Conservation (phyloP, 208 protist genomes). For the Leptomonas pyrrhocoris region DNA sequence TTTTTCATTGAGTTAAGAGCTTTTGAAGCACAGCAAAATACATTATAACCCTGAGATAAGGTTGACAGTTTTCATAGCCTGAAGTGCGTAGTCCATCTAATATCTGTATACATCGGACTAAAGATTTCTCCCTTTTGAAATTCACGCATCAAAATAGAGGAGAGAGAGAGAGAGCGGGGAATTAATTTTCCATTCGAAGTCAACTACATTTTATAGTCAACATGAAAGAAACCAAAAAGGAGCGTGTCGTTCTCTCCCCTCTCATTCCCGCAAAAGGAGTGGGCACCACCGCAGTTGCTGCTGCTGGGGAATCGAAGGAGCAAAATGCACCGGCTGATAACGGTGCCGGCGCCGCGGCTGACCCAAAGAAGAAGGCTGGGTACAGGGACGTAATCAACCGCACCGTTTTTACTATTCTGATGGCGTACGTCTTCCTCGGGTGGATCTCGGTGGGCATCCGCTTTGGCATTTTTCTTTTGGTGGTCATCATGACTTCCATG, state of each 20-base stretch:
- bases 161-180: too few species aligned
- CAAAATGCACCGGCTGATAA: neutral
- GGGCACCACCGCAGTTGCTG: neutral
- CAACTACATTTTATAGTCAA: neutral
- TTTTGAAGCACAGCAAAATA: neutral
- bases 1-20: neutral
- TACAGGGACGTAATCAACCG: slow-evolving; percentile 84
- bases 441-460: slow-evolving; percentile 81
- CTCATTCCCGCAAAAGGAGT: slow-evolving; percentile 16
- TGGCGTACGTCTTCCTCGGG: slow-evolving; percentile 85
- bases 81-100: too few species aligned
- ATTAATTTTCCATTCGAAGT: too few species aligned
- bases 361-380: slow-evolving; percentile 38
- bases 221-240: slow-evolving; percentile 27
- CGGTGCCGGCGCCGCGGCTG: neutral
- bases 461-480: slow-evolving; percentile 64
- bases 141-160: neutral
- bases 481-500: slow-evolving; percentile 78
- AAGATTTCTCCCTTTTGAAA: too few species aligned
- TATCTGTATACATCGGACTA: too few species aligned
- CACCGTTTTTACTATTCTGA: slow-evolving; percentile 81
- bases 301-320: neutral
- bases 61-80: too few species aligned
- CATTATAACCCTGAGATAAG: too few species aligned
- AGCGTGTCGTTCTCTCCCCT: slow-evolving; percentile 29